phyloP scores from a whole-genome alignment of 164 flowering plant species.

The Piper longum region DNA sequence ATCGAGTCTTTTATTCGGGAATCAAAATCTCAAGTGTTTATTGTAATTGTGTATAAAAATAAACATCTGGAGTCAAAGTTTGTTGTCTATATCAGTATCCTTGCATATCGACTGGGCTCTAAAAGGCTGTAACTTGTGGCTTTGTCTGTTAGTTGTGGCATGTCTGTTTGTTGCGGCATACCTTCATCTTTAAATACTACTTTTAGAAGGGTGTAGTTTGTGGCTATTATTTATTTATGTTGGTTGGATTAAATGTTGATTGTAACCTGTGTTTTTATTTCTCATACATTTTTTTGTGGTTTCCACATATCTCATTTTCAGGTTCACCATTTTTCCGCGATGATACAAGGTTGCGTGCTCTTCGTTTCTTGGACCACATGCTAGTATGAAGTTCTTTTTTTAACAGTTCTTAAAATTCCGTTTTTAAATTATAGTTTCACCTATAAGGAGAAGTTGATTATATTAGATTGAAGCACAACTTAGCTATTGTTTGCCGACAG shows the following conservation, averaged over 20 bases:
- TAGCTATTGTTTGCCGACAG: conserved; percentile 23
- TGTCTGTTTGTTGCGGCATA: no score
- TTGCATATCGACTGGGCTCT: neutral
- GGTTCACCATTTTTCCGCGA: conserved; percentile 91
- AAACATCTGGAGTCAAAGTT: no score
- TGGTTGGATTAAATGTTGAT: no score
- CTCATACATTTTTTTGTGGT: no score
- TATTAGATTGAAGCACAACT: neutral
- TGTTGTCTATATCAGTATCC: no score
- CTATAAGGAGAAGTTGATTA: neutral
- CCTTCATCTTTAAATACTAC: no score
- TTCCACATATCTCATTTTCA: conserved; percentile 13
- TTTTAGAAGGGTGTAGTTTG: no score
- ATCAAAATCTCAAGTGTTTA: neutral
- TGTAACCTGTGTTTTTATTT: no score
- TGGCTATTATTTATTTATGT: no score
- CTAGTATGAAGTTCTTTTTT: conserved; percentile 46
- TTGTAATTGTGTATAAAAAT: neutral
- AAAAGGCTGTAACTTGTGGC: neutral
- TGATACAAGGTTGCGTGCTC: conserved; percentile 97
- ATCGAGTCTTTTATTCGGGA: neutral
- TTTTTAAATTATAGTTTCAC: no score
- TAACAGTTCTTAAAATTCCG: no score
- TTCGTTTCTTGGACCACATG: conserved; percentile 98
- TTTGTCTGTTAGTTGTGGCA: neutral